Conservation (phyloP, 2,329 filamentous ascomycete species). For the Diaporthe velutina region DNA sequence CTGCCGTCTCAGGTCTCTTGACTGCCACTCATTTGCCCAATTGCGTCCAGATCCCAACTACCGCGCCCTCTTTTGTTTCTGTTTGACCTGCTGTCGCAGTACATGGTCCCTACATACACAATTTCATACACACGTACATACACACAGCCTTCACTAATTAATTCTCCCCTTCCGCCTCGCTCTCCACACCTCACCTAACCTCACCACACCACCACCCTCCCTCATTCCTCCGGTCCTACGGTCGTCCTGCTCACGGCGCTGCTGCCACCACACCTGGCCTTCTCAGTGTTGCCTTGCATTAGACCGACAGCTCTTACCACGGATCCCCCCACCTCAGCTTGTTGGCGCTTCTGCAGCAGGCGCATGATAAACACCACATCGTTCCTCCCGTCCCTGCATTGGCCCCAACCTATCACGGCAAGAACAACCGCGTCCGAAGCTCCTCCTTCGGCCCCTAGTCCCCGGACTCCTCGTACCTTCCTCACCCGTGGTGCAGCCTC, state of each 20-base stretch:
- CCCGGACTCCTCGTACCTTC: background rate
- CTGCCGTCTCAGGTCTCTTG: slow-evolving; percentile 30
- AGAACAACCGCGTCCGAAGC: slow-evolving; percentile 27
- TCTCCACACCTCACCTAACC: slow-evolving; percentile 3
- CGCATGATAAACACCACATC: slow-evolving; percentile 23
- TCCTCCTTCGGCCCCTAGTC: slow-evolving; percentile 10
- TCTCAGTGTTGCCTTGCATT: slow-evolving; percentile 34
- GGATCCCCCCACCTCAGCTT: slow-evolving; percentile 32
- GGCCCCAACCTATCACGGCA: slow-evolving; percentile 32
- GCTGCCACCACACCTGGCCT: slow-evolving; percentile 2
- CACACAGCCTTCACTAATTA: background rate
- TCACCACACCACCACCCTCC: background rate
- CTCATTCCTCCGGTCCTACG: background rate
- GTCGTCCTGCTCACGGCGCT: slow-evolving; percentile 12
- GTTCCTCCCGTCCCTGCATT: slow-evolving; percentile 33
- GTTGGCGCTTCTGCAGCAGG: slow-evolving; percentile 22
- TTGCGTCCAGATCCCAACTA: slow-evolving; percentile 17
- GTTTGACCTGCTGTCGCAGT: slow-evolving; percentile 27
- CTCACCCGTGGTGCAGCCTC: slow-evolving; percentile 5
- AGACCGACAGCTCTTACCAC: slow-evolving; percentile 20
- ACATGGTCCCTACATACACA: slow-evolving; percentile 11
- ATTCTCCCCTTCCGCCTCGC: slow-evolving; percentile 18
- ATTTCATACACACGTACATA: background rate
- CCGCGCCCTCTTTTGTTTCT: slow-evolving; percentile 19
- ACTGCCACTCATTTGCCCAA: slow-evolving; percentile 35